These are phyloP conservation scores for Barnettozyma hawaiiensis DNA, from an alignment of 1,139 yeast genomes.

Conservation along the genomic window DNA sequence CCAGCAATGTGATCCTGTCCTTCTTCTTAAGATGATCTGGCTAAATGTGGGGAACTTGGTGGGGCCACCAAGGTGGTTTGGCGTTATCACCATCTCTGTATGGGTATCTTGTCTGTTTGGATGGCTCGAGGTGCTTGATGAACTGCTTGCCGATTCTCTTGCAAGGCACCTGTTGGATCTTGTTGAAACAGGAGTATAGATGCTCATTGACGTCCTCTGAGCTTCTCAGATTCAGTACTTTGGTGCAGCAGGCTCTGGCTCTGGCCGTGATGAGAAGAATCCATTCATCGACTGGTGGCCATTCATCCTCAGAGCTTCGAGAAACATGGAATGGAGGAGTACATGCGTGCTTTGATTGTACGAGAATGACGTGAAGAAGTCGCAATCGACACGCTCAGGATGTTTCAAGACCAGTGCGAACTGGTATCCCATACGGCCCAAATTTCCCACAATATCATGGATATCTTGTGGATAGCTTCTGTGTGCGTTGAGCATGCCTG, in stretches of 20 bases:
- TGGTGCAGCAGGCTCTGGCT: too few relatives aligned
- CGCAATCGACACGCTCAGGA: neutral
- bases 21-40: slow-evolving; percentile 67
- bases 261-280: neutral
- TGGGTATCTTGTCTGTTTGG: slow-evolving; percentile 58
- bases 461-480: neutral
- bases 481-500: neutral
- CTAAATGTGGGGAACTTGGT: slow-evolving; percentile 51
- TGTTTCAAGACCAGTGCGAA: neutral
- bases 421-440: neutral
- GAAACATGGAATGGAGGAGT: neutral
- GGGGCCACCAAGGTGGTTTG: slow-evolving; percentile 74
- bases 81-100: slow-evolving; percentile 46
- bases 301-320: neutral
- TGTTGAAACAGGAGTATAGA: neutral
- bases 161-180: slow-evolving; percentile 46
- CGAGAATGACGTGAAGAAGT: neutral
- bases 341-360: neutral
- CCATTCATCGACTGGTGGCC: neutral
- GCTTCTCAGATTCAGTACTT: neutral
- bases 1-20: slow-evolving; percentile 47
- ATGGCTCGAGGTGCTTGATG: slow-evolving; percentile 63
- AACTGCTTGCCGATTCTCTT: slow-evolving; percentile 60
- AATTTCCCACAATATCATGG: neutral
- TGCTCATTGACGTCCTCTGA: neutral